Conservation (phyloP, 768 basidiomycete genomes). For the Naganishia antarctica region DNA sequence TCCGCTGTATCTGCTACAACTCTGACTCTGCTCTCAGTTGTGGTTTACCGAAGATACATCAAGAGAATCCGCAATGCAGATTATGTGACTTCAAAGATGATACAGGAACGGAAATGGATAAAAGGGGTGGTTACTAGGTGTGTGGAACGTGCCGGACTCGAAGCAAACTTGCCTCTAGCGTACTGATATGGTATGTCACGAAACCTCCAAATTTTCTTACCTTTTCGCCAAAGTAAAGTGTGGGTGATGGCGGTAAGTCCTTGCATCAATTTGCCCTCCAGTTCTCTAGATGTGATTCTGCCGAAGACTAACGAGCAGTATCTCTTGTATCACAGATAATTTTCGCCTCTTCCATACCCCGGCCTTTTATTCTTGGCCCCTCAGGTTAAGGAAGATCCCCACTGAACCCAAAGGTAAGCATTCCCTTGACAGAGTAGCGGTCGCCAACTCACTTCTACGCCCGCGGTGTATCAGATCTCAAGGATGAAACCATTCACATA, state of each 20-base stretch:
- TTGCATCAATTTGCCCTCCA: no score
- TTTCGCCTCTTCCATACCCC: conserved; percentile 85
- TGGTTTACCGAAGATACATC: conserved; percentile 36
- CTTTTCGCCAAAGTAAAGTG: neutral
- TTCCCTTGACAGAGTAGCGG: neutral
- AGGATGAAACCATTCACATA: conserved; percentile 75
- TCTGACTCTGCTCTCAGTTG: conserved; percentile 35
- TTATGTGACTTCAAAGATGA: conserved; percentile 63
- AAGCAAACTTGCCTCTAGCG: neutral
- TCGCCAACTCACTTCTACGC: neutral
- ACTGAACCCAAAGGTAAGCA: conserved; percentile 56
- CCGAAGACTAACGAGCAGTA: neutral
- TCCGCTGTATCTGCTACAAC: conserved; percentile 48
- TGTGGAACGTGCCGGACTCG: neutral
- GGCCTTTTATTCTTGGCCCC: conserved; percentile 66
- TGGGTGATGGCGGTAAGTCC: conserved; percentile 43
- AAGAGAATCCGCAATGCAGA: conserved; percentile 60
- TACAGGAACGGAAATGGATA: conserved; percentile 63
- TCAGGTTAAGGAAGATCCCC: conserved; percentile 67
- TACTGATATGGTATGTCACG: neutral
- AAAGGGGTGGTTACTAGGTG: conserved; percentile 66
- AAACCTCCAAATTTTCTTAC: neutral
- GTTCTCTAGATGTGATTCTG: no score
- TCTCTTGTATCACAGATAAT: conserved; percentile 54
- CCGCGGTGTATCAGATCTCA: conserved; percentile 56